Evolutionary conservation across 306 rosid genomes (phyloP).

Genomic region (Casuarina cunninghamiana): DNA sequence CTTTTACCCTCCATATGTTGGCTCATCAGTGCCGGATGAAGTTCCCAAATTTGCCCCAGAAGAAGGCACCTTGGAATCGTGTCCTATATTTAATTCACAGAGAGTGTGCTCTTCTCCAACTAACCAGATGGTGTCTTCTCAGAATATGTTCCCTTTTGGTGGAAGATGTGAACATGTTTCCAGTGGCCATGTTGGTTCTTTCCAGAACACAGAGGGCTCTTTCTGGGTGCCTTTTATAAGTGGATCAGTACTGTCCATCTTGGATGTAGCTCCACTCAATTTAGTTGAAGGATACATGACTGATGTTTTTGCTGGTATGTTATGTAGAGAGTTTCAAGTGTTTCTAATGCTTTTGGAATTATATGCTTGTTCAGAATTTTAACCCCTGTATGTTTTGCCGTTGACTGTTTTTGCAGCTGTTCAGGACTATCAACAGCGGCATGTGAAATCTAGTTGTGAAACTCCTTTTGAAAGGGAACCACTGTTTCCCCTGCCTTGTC

Average conservation of each 20-base stretch:
- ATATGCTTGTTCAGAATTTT: constrained; percentile 28
- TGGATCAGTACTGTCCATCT: constrained; percentile 58
- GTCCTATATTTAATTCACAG: constrained; percentile 34
- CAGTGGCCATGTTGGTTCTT: constrained; percentile 40
- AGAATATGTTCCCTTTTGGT: constrained; percentile 33
- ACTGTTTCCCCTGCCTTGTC: constrained; percentile 61
- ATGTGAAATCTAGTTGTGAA: constrained; percentile 52
- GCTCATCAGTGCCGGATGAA: constrained; percentile 51
- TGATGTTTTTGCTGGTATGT: constrained; percentile 67
- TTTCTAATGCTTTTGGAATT: constrained; percentile 28
- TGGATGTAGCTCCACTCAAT: constrained; percentile 81
- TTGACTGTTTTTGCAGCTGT: constrained; percentile 59
- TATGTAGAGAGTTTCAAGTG: constrained; percentile 21
- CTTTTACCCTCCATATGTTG: constrained; percentile 49
- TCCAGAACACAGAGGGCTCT: constrained; percentile 46
- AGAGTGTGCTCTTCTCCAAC: constrained; percentile 38
- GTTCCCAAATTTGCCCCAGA: constrained; percentile 33
- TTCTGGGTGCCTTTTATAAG: constrained; percentile 61
- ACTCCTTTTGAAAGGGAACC: constrained; percentile 59
- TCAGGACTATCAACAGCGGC: constrained; percentile 61
- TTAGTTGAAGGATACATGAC: constrained; percentile 62
- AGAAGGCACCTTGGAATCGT: constrained; percentile 41
- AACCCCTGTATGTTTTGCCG: constrained; percentile 30
- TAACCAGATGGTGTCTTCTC: constrained; percentile 35
- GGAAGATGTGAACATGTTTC: constrained; percentile 37